phyloP scores from a whole-genome alignment of 2,329 filamentous ascomycete species.

The Penicillium sumatraense region DNA sequence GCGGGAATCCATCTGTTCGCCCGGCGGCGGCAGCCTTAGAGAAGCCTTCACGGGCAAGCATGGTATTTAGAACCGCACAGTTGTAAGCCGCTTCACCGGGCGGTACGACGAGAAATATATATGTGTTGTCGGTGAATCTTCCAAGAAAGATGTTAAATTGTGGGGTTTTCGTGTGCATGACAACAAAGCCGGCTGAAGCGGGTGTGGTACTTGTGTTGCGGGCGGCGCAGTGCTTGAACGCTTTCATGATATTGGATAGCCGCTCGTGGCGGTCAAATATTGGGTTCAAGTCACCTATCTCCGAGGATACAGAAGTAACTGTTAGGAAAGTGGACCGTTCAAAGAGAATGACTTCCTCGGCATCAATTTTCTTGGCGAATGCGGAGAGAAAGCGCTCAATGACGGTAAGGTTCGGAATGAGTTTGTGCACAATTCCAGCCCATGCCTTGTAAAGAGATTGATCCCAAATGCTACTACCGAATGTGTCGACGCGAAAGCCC shows the following conservation, averaged over 20 bases:
- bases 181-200: constrained; percentile 47
- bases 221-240: constrained; percentile 82
- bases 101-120: constrained; percentile 88
- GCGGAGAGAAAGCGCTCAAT: constrained; percentile 86
- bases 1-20: constrained; percentile 47
- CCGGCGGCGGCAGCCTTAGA: constrained; percentile 60
- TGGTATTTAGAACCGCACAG: constrained; percentile 84
- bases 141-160: constrained; percentile 91
- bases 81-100: constrained; percentile 93
- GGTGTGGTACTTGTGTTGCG: constrained; percentile 51
- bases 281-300: constrained; percentile 77
- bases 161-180: constrained; percentile 56
- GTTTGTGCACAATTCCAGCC: constrained; percentile 96
- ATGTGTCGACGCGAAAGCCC: constrained; percentile 77
- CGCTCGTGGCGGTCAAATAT: constrained; percentile 92
- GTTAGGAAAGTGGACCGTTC: constrained; percentile 95
- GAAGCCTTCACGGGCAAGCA: constrained; percentile 83
- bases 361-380: constrained; percentile 83
- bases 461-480: constrained; percentile 97
- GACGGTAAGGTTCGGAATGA: constrained; percentile 88
- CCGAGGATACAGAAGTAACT: constrained; percentile 86
- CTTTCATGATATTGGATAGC: constrained; percentile 96
- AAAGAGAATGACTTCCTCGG: constrained; percentile 91
- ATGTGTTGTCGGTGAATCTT: constrained; percentile 96
- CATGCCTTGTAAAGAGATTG: constrained; percentile 97